Evolutionary conservation across 1,284 basidiomycete species (phyloP).

Genomic region (Microbotryum violaceum): DNA sequence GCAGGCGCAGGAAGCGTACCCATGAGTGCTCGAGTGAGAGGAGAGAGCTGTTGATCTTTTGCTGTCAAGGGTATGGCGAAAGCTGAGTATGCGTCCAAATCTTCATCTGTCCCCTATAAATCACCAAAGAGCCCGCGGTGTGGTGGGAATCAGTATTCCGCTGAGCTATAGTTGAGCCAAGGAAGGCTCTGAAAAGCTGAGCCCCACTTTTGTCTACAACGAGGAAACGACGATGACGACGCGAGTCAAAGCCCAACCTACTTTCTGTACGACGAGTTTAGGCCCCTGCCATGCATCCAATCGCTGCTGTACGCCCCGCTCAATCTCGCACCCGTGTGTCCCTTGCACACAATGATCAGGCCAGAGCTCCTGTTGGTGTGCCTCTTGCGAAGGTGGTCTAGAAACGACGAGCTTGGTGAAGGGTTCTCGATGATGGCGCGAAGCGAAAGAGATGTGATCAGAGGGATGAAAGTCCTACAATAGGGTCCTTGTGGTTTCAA

Average conservation of each 20-base stretch:
- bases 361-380: slow-evolving; percentile 50
- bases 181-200: no score
- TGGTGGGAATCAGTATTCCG: slow-evolving; percentile 1
- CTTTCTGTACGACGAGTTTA: slow-evolving; percentile 15
- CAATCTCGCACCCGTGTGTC: slow-evolving; percentile 44
- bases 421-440: slow-evolving; percentile 46
- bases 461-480: slow-evolving; percentile 50
- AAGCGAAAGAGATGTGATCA: slow-evolving; percentile 57
- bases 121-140: neutral
- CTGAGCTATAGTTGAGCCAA: no score
- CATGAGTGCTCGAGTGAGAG: neutral
- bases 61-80: slow-evolving; percentile 5
- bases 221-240: no score
- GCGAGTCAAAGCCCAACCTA: neutral
- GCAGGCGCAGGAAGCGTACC: neutral
- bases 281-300: slow-evolving; percentile 11
- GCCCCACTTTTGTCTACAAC: no score
- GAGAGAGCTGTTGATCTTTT: neutral
- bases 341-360: slow-evolving; percentile 53
- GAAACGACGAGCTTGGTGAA: slow-evolving; percentile 45
- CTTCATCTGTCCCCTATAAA: slow-evolving; percentile 4
- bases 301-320: slow-evolving; percentile 45
- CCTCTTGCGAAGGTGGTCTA: slow-evolving; percentile 38
- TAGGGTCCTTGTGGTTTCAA: no score
- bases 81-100: slow-evolving; percentile 20